Percentiles rank a stretch among this genome's conserved stretches.
Evolutionary conservation across 1,139 yeast genomes (phyloP).

Genomic region (Lodderomyces pseudojiufengensis): DNA sequence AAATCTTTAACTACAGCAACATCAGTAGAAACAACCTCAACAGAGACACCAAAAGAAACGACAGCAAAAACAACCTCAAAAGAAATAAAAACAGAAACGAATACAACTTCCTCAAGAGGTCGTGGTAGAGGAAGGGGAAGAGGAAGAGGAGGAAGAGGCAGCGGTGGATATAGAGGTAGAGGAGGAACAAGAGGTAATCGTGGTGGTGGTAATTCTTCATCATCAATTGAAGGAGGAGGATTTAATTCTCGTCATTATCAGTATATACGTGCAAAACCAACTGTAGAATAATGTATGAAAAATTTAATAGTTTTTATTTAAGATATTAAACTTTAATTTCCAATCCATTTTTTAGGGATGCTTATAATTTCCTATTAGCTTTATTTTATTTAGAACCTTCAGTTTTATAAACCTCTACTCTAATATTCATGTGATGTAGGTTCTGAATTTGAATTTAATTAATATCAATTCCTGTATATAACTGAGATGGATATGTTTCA

Average conservation of each 20-base stretch:
- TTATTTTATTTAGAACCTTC: no score
- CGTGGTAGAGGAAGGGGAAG: conserved; percentile 4
- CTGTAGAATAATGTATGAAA: no score
- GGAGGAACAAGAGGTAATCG: conserved; percentile 2
- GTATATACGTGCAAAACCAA: conserved; percentile 7
- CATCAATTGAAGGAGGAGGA: no score
- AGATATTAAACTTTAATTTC: no score
- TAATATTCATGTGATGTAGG: no score
- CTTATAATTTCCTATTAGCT: no score
- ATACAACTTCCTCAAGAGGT: neutral
- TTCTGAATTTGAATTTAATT: no score
- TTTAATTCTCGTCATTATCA: neutral
- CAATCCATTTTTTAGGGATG: no score
- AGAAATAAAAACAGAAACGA: neutral
- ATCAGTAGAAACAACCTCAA: neutral
- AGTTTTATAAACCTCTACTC: no score
- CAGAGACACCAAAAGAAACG: neutral
- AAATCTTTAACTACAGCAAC: neutral
- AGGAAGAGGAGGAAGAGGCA: conserved; percentile 1
- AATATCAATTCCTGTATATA: no score
- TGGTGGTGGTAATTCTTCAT: neutral
- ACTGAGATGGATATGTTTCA: no score
- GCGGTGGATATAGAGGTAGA: conserved; percentile 2
- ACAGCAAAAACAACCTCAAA: neutral
- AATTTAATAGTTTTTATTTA: no score